Percentiles rank a stretch among this genome's conserved stretches.
These are phyloP conservation scores for Globisporangium echinulatum DNA, from an alignment of 352 stramenopile genomes.

Conservation along the genomic window DNA sequence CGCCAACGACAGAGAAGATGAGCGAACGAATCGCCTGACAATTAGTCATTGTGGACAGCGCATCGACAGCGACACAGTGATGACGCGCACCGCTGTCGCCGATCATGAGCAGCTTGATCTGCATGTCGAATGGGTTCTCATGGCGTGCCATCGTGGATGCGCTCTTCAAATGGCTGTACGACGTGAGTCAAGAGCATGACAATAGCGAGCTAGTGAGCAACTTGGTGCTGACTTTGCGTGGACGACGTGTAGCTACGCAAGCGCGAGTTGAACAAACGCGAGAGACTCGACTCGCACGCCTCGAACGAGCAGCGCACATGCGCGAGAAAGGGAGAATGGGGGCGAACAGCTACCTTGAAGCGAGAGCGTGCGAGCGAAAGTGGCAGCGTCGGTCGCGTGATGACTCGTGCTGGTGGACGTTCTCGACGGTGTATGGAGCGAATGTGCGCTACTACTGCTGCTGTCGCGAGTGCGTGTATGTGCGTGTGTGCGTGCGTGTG, in stretches of 20 bases:
- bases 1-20: no score
- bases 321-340: not conserved
- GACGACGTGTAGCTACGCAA: no score
- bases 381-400: not conserved
- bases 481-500: not conserved
- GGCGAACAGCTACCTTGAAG: conserved; percentile 10
- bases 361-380: conserved; percentile 10
- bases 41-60: conserved; percentile 11
- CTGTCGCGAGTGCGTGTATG: not conserved
- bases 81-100: conserved; percentile 86
- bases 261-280: no score
- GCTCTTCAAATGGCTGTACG: no score
- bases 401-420: not conserved
- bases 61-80: no score
- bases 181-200: no score
- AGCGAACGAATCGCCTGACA: no score
- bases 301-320: no score
- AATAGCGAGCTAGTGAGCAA: no score
- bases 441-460: not conserved
- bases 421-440: no score
- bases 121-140: conserved; percentile 94
- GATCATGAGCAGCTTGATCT: conserved; percentile 98
- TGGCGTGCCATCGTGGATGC: conserved; percentile 73
- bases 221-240: no score
- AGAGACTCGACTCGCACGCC: no score